A percentile compares a stretch with the other conserved stretches of the same genome.
Evolutionary conservation across 2,329 filamentous ascomycete genomes (phyloP).

Genomic region (Rhinocladiella similis): DNA sequence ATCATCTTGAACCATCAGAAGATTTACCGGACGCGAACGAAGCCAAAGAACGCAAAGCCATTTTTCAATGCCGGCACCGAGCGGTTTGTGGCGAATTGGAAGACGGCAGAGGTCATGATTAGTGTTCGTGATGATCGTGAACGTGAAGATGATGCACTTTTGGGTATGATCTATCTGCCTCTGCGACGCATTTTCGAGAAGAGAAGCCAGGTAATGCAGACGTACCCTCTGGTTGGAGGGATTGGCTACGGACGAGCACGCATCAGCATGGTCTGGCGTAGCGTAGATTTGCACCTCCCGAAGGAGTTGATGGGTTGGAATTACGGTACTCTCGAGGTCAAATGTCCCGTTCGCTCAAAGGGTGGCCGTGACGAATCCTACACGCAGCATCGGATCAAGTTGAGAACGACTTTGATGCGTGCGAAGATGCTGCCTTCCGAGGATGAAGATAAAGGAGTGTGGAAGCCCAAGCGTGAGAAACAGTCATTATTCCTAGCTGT

Average conservation of each 20-base stretch:
- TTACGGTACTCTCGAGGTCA: slow-evolving; percentile 67
- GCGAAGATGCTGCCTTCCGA: slow-evolving; percentile 70
- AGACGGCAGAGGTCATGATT: slow-evolving; percentile 66
- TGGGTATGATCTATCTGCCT: slow-evolving; percentile 70
- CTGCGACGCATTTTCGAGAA: slow-evolving; percentile 62
- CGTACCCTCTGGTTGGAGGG: slow-evolving; percentile 68
- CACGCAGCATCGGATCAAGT: slow-evolving; percentile 58
- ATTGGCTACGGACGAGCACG: slow-evolving; percentile 70
- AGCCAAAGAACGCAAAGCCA: slow-evolving; percentile 75
- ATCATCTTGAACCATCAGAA: slow-evolving; percentile 73
- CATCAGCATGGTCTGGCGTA: slow-evolving; percentile 72
- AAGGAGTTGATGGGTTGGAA: slow-evolving; percentile 66
- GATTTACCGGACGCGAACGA: slow-evolving; percentile 69
- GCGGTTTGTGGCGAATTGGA: slow-evolving; percentile 69
- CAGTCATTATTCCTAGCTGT: slow-evolving; percentile 31
- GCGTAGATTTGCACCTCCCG: slow-evolving; percentile 63
- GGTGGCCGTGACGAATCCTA: slow-evolving; percentile 47
- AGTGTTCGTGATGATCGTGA: slow-evolving; percentile 67
- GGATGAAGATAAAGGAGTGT: slow-evolving; percentile 58
- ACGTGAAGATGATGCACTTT: slow-evolving; percentile 67
- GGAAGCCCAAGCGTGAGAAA: slow-evolving; percentile 27
- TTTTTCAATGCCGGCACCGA: slow-evolving; percentile 79
- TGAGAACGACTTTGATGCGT: slow-evolving; percentile 58
- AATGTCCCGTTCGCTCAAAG: slow-evolving; percentile 51
- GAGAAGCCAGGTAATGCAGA: slow-evolving; percentile 64